Evolutionary conservation across 2,329 filamentous ascomycete species (phyloP).

Genomic region (Pseudogymnoascus sp.): DNA sequence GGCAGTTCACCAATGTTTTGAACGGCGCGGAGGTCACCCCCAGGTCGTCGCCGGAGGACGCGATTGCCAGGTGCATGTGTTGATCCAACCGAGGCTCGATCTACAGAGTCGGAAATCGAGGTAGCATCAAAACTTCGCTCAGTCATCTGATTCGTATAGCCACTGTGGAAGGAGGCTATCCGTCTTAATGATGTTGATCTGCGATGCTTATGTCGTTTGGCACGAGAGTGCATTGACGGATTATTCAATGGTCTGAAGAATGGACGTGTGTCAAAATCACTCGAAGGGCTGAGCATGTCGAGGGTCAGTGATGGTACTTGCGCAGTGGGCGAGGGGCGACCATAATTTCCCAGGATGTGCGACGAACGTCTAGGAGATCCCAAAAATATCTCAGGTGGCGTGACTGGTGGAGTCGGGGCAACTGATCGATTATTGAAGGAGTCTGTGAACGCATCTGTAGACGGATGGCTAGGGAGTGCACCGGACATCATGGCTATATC

Average conservation of each 20-base stretch:
- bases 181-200: constrained; percentile 49
- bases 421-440: constrained; percentile 43
- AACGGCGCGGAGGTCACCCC: constrained; percentile 66
- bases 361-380: constrained; percentile 51
- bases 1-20: constrained; percentile 55
- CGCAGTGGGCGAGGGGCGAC: constrained; percentile 35
- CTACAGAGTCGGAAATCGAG: constrained; percentile 49
- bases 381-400: constrained; percentile 44
- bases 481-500: constrained; percentile 48
- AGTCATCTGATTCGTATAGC: constrained; percentile 44
- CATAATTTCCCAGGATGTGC: constrained; percentile 41
- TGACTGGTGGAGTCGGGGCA: constrained; percentile 56
- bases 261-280: constrained; percentile 18
- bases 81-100: constrained; percentile 36
- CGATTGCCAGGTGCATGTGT: constrained; percentile 46
- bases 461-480: constrained; percentile 36
- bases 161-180: constrained; percentile 56
- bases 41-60: constrained; percentile 64
- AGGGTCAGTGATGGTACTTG: constrained; percentile 26
- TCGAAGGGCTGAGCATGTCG: constrained; percentile 21
- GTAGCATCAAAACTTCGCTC: constrained; percentile 57
- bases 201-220: constrained; percentile 38
- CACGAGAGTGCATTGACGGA: constrained; percentile 19
- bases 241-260: constrained; percentile 19
- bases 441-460: constrained; percentile 49